Evolutionary conservation across 352 stramenopile species (phyloP).

Genomic region (Pythium myriotylum): DNA sequence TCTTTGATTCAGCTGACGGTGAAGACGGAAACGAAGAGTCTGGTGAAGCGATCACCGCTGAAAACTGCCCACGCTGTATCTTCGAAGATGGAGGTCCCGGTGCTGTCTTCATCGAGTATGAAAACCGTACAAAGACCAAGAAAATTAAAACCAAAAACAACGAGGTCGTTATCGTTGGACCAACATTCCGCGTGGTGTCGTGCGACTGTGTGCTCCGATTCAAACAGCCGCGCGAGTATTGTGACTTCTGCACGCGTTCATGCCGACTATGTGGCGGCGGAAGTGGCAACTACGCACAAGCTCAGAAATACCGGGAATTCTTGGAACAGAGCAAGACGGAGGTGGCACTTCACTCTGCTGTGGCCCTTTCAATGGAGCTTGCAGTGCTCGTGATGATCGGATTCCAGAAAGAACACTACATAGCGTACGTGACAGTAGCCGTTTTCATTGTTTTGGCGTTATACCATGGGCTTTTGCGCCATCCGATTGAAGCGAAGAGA

Average conservation of each 20-base stretch:
- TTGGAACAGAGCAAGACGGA: slow-evolving; percentile 61
- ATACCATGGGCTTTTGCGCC: slow-evolving; percentile 56
- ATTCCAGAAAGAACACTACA: slow-evolving; percentile 51
- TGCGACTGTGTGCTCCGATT: slow-evolving; percentile 87
- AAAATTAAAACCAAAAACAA: slow-evolving; percentile 42
- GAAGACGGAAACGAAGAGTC: slow-evolving; percentile 52
- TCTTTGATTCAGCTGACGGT: slow-evolving; percentile 60
- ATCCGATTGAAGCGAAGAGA: slow-evolving; percentile 53
- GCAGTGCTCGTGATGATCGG: slow-evolving; percentile 47
- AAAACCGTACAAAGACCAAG: slow-evolving; percentile 42
- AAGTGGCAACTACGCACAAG: slow-evolving; percentile 73
- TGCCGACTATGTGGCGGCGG: slow-evolving; percentile 77
- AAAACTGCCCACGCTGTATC: slow-evolving; percentile 81
- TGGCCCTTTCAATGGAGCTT: slow-evolving; percentile 56
- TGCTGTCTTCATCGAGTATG: slow-evolving; percentile 73
- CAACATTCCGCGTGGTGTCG: slow-evolving; percentile 81
- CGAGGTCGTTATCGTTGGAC: slow-evolving; percentile 65
- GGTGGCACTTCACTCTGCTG: slow-evolving; percentile 56
- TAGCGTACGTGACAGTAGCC: slow-evolving; percentile 50
- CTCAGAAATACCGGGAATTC: slow-evolving; percentile 78
- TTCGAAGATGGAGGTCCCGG: slow-evolving; percentile 79
- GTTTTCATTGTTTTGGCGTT: slow-evolving; percentile 48
- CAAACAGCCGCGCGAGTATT: slow-evolving; percentile 62
- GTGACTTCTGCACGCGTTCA: slow-evolving; percentile 72
- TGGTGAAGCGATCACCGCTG: slow-evolving; percentile 58